phyloP scores from a whole-genome alignment of 305 asterid genomes.

The Plantago coronopus region DNA sequence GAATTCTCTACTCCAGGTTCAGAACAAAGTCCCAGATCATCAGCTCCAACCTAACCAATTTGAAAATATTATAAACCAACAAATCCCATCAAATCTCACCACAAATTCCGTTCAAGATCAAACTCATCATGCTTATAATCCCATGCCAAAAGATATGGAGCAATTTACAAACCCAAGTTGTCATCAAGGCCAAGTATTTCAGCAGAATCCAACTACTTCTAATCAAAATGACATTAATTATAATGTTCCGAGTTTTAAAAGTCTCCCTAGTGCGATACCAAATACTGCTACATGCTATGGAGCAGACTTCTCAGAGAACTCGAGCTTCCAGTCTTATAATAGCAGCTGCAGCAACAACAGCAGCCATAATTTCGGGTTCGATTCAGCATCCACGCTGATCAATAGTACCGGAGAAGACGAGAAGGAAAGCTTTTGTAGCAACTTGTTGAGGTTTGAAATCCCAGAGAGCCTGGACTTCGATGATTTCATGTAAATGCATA shows the following conservation, averaged over 20 bases:
- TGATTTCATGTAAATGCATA: constrained; percentile 47
- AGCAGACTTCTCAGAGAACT: constrained; percentile 29
- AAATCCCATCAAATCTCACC: constrained; percentile 30
- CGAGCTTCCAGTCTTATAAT: constrained; percentile 25
- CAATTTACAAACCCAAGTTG: constrained; percentile 26
- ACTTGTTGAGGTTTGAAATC: constrained; percentile 58
- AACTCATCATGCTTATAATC: not conserved
- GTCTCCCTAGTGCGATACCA: constrained; percentile 20
- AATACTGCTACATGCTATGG: constrained; percentile 21
- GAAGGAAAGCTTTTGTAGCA: constrained; percentile 52
- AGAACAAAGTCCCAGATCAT: constrained; percentile 24
- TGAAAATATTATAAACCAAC: constrained; percentile 32
- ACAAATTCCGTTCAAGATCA: constrained; percentile 25
- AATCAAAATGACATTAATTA: not conserved
- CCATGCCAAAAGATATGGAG: constrained; percentile 25
- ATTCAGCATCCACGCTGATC: constrained; percentile 40
- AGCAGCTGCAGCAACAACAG: constrained; percentile 26
- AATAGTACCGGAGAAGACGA: constrained; percentile 53
- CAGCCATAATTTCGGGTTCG: constrained; percentile 36
- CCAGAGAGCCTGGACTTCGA: constrained; percentile 53
- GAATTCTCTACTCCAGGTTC: constrained; percentile 29
- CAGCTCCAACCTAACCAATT: constrained; percentile 35
- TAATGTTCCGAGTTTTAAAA: constrained; percentile 3
- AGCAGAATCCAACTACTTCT: constrained; percentile 16
- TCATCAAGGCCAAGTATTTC: constrained; percentile 16